Base-by-base conservation (phyloP, 352 stramenopile genomes). In the Phytophthora parvispora region DNA sequence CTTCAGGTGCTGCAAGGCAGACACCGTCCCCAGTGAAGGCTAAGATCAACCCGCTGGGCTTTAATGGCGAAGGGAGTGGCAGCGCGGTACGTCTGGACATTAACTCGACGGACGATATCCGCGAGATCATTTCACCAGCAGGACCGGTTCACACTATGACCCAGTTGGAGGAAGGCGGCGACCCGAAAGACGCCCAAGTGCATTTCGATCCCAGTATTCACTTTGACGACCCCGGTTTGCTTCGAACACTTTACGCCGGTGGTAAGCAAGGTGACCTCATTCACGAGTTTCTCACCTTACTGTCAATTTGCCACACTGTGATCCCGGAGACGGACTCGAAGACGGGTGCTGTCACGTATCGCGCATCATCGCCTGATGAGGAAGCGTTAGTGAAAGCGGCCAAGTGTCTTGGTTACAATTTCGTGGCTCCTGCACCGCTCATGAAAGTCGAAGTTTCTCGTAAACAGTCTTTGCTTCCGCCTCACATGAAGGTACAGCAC, bases 291-390 rank as follows among this genome's bases (percentile, higher is more conserved):
- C 58, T 92, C 25, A 86, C 76, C 1, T 56, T 87, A 25, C 51
- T 92, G 20, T 80, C 80, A 4, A 80, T 92, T 50, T 90, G 81
- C 50, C 84, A 92, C 69, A 92, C 84, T 16, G 84, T 92, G 6
- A 86, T 92, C 42, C 82, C 80, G 2, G 84, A 90, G 57, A 69
- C 47, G 4, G 92, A 98, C 71, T 59, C 89, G 3, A 90, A 73
- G 25, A 84, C 90, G 12, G 75, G 74, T 10, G 60, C 56, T 32
- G 31, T 86, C n/a, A 51, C 62, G 2, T 90, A 86, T 57, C 71
- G 74, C 27, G 84, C 81, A 4, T 91, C 85, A 0, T 93, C 85
- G 2, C 83, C 85, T 0, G 85, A 93, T 27, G 85, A 93, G 64
- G 78, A 93, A 74, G 85, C 85, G 1, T 67, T 93, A 1, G 81